phyloP scores from a whole-genome alignment of 2,329 filamentous ascomycete species.

The Talaromyces sp. region DNA sequence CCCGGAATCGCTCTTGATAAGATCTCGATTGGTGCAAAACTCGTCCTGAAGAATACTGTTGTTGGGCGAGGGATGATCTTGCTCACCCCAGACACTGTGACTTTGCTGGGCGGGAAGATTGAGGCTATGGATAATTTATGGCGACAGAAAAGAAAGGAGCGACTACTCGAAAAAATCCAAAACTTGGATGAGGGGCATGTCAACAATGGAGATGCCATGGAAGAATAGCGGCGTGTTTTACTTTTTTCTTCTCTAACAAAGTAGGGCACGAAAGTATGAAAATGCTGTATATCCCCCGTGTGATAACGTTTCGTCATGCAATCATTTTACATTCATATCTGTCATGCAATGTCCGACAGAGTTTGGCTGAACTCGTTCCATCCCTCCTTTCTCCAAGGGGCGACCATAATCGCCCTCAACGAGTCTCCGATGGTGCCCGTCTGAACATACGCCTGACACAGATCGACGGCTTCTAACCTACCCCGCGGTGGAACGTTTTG shows the following conservation, averaged over 20 bases:
- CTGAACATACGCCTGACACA: conserved; percentile 70
- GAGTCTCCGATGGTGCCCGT: conserved; percentile 69
- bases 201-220: conserved; percentile 30
- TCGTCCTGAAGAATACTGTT: conserved; percentile 63
- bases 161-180: conserved; percentile 59
- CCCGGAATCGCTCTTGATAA: conserved; percentile 57
- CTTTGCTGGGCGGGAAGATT: conserved; percentile 82
- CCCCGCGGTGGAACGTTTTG: conserved; percentile 71
- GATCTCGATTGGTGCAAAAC: conserved; percentile 73
- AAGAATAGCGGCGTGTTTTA: conserved; percentile 5
- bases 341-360: conserved; percentile 21
- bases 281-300: background rate
- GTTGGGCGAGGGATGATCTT: conserved; percentile 73
- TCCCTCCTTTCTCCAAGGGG: conserved; percentile 68
- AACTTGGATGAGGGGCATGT: conserved; percentile 14
- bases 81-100: conserved; percentile 63
- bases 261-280: background rate
- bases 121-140: conserved; percentile 76
- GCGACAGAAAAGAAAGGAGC: conserved; percentile 65
- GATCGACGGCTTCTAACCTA: conserved; percentile 60
- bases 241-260: background rate
- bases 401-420: conserved; percentile 70
- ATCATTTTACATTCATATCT: background rate
- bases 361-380: conserved; percentile 52
- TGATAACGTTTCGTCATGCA: background rate